A percentile compares a stretch with the other conserved stretches of the same genome.
Evolutionary conservation across 352 stramenopile genomes (phyloP).

Genomic region (Phytophthora kernoviae): DNA sequence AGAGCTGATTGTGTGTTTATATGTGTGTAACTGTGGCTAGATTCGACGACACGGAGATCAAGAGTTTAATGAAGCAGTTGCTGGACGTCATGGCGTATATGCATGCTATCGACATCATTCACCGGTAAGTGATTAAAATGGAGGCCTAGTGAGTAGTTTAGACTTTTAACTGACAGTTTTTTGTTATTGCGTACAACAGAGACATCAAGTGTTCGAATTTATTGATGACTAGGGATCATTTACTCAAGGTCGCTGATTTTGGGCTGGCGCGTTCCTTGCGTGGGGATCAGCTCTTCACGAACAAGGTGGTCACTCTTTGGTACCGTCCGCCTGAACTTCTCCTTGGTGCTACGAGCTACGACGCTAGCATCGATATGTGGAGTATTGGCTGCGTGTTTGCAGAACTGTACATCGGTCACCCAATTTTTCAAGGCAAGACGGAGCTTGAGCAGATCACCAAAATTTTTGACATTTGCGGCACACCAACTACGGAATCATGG

Average conservation of each 20-base stretch:
- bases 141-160: not conserved
- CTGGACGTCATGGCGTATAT: conserved; percentile 89
- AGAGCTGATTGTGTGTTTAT: not conserved
- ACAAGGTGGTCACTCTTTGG: conserved; percentile 97
- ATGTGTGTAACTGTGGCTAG: conserved; percentile 31
- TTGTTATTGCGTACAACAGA: conserved; percentile 17
- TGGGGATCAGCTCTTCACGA: conserved; percentile 90
- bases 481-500: conserved; percentile 80
- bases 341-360: conserved; percentile 93
- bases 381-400: conserved; percentile 92
- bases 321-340: conserved; percentile 95
- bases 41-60: conserved; percentile 87
- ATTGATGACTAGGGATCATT: conserved; percentile 73
- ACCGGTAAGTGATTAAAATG: conserved; percentile 48
- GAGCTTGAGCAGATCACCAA: conserved; percentile 89
- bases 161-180: not conserved
- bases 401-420: conserved; percentile 86
- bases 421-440: conserved; percentile 88
- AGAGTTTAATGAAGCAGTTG: conserved; percentile 87
- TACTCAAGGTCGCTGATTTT: conserved; percentile 90
- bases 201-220: conserved; percentile 95
- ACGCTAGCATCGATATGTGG: conserved; percentile 95
- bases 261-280: conserved; percentile 84
- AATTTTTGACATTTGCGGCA: conserved; percentile 90
- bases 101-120: conserved; percentile 88